Conservation (phyloP, 2,329 filamentous ascomycete species). For the Lecanosticta acicola region DNA sequence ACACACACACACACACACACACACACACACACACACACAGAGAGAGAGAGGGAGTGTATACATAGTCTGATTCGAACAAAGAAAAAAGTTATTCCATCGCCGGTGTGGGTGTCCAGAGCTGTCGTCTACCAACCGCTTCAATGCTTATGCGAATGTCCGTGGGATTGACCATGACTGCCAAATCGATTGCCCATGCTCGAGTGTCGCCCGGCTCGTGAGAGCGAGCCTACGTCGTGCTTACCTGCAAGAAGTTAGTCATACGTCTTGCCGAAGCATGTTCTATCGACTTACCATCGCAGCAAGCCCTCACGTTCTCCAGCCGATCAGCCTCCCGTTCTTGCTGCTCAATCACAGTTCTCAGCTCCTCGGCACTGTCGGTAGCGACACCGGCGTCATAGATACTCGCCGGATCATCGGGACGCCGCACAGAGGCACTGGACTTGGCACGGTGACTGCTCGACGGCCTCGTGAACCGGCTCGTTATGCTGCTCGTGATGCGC, state of each 20-base stretch:
- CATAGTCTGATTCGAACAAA: too few species aligned
- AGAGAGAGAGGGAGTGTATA: too few species aligned
- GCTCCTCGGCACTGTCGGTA: conserved; percentile 66
- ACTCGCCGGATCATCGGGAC: conserved; percentile 20
- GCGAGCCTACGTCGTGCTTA: conserved; percentile 48
- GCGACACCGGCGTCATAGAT: conserved; percentile 54
- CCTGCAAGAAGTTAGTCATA: too few species aligned
- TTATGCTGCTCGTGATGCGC: conserved; percentile 30
- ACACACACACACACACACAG: too few species aligned
- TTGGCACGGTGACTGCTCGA: conserved; percentile 19
- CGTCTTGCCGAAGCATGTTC: conserved; percentile 1
- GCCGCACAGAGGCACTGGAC: conserved; percentile 15
- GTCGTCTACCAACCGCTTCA: too few species aligned
- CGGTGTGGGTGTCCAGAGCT: too few species aligned
- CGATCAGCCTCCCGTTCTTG: conserved; percentile 71
- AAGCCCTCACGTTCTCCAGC: conserved; percentile 91
- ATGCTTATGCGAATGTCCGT: too few species aligned
- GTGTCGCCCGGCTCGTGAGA: too few species aligned
- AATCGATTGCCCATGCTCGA: too few species aligned
- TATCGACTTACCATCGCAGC: conserved; percentile 78
- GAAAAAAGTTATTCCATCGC: too few species aligned
- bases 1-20: too few species aligned
- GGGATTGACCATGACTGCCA: too few species aligned
- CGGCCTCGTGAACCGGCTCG: conserved; percentile 20
- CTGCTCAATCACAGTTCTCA: conserved; percentile 70